Percentiles rank a stretch among this genome's conserved stretches.
phyloP scores from a whole-genome alignment of 768 basidiomycete genomes.

The Mycena rosella region DNA sequence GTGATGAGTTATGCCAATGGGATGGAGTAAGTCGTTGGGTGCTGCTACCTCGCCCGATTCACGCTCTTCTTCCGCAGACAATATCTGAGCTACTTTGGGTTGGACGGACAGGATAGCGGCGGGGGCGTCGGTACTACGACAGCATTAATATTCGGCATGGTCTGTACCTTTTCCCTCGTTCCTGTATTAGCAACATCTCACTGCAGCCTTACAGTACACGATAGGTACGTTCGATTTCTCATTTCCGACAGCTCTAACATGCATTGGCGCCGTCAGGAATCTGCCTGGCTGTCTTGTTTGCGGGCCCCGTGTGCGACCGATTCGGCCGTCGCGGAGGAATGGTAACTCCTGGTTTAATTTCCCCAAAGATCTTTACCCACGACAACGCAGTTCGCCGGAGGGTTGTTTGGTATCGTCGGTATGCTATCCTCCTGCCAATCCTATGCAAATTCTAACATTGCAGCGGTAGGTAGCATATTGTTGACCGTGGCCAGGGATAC shows the following conservation, averaged over 20 bases:
- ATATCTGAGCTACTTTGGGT: constrained; percentile 56
- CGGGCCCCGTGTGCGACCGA: constrained; percentile 56
- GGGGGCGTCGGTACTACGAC: constrained; percentile 60
- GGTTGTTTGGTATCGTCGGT: constrained; percentile 56
- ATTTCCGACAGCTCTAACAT: background rate
- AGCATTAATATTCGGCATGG: constrained; percentile 61
- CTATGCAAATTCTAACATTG: background rate
- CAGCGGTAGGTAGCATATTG: constrained; percentile 55
- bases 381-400: constrained; percentile 51
- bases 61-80: constrained; percentile 43
- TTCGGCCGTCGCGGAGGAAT: constrained; percentile 61
- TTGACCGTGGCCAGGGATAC: constrained; percentile 59
- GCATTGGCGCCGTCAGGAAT: constrained; percentile 38
- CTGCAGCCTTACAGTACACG: constrained; percentile 51
- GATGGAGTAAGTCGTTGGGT: constrained; percentile 52
- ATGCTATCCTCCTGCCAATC: constrained; percentile 10
- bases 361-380: background rate
- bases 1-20: constrained; percentile 64
- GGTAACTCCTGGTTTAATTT: constrained; percentile 42
- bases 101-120: constrained; percentile 53
- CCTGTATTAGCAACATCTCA: constrained; percentile 5
- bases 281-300: constrained; percentile 54
- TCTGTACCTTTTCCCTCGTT: constrained; percentile 37
- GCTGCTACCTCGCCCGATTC: background rate
- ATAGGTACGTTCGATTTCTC: constrained; percentile 45